Base-by-base conservation (phyloP, 331 rosid genomes). In the Acacia concinna region DNA sequence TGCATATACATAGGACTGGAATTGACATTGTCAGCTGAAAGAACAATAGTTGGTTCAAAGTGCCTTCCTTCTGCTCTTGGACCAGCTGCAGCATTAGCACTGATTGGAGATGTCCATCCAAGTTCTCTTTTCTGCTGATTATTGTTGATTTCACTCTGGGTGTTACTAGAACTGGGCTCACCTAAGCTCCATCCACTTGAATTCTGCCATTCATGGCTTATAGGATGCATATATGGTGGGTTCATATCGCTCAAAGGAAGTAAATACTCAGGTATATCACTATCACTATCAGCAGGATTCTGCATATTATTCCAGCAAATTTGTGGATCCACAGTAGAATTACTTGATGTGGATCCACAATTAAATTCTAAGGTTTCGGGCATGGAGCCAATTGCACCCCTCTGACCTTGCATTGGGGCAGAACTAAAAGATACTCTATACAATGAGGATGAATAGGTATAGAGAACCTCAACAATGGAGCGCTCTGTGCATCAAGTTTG, bases 361-460 rank as follows among this genome's bases (percentile, higher is more conserved):
- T 93, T 91, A 76, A 91, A 88, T 72, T 93, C 92, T 59, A 93
- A 69, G 35, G 93, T 84, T 77, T 93, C 94, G 49, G 94, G 80
- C 81, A 91, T 83, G 65, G 92, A 87, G 83, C 93, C 94, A 46
- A 91, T 51, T 72, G 88, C 81, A 86, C 97, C 92, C 86, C 97
- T 91, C 85, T 88, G 91, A 88, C 97, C 93, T 93, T 93, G 94
- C 97, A 93, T 91, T 82, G 84, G 81, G 87, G 80, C 79, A 63
- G 27, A 40, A 67, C 80, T 79, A 79, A 80, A 69, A 77, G 77
- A 43, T 78, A 80, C 52, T 74, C 76, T 77, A 79, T 46, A 51
- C 52, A 38, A 56, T 62, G 81, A 1, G 76, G 37, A 59, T 64
- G 78, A 86, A 62, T 66, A 72, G 68, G 72, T 81, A 28, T 75